A percentile compares a stretch with the other conserved stretches of the same genome.
These are phyloP conservation scores for Linanthus parryae DNA, from an alignment of 148 eudicot genomes.

Conservation along the genomic window DNA sequence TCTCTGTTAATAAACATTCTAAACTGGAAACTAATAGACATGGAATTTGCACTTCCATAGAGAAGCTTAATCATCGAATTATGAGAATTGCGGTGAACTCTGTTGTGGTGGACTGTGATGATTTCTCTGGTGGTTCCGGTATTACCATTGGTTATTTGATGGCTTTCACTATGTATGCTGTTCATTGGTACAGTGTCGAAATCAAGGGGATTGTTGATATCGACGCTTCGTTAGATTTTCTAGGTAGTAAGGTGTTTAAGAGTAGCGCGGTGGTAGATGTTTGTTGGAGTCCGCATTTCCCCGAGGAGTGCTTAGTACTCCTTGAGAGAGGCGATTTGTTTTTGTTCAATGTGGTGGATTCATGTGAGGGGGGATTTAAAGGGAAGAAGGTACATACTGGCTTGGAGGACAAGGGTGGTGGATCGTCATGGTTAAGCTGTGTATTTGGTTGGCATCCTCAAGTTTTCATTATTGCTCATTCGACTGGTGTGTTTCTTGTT, in stretches of 20 bases:
- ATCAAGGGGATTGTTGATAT: constrained; percentile 22
- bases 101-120: constrained; percentile 1
- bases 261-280: constrained; percentile 43
- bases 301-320: constrained; percentile 54
- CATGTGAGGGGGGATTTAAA: constrained; percentile 31
- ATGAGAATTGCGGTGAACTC: background rate
- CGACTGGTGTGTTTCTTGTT: constrained; percentile 48
- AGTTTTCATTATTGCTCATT: constrained; percentile 51
- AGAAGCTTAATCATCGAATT: constrained; percentile 10
- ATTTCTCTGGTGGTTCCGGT: constrained; percentile 11
- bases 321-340: constrained; percentile 62
- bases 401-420: constrained; percentile 7
- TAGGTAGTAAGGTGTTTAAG: constrained; percentile 40
- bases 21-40: no score
- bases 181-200: constrained; percentile 46
- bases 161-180: constrained; percentile 51
- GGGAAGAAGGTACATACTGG: constrained; percentile 36
- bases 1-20: no score
- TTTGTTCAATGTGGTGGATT: constrained; percentile 47
- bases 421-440: constrained; percentile 64
- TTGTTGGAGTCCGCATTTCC: constrained; percentile 81
- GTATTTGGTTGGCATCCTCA: constrained; percentile 82
- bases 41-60: no score
- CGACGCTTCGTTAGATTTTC: constrained; percentile 28
- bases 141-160: constrained; percentile 68